A percentile compares a stretch with the other conserved stretches of the same genome.
phyloP scores from a whole-genome alignment of 192 early-diverging fungal species.

The Coemansia sp. region DNA sequence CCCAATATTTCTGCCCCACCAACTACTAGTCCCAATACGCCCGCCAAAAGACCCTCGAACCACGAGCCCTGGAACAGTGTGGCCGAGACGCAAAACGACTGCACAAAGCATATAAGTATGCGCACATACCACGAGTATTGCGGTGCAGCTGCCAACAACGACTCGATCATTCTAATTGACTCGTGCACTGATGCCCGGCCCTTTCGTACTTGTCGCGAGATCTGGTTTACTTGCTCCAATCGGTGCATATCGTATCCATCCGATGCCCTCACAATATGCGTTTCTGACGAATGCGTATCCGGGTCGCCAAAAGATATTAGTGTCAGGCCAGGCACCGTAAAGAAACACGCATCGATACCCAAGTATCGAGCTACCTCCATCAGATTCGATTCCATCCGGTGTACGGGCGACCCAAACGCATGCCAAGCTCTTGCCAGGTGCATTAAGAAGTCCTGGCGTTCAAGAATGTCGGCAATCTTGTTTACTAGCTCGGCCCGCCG shows the following conservation, averaged over 20 bases:
- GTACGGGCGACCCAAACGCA: conserved; percentile 62
- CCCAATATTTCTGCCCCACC: conserved; percentile 57
- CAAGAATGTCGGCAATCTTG: conserved; percentile 61
- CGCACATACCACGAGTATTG: conserved; percentile 57
- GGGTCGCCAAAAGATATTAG: conserved; percentile 65
- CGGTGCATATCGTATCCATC: conserved; percentile 64
- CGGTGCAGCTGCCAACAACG: conserved; percentile 44
- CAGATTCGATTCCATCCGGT: conserved; percentile 62
- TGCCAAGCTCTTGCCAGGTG: conserved; percentile 62
- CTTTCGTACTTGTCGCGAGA: conserved; percentile 60
- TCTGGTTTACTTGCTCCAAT: conserved; percentile 58
- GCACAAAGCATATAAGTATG: conserved; percentile 51
- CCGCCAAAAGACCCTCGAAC: conserved; percentile 58
- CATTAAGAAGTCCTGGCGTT: conserved; percentile 62
- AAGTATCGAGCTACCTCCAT: conserved; percentile 56
- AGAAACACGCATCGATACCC: conserved; percentile 60
- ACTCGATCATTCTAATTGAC: conserved; percentile 58
- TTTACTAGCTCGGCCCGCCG: conserved; percentile 18
- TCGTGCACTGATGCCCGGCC: conserved; percentile 58
- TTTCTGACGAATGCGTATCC: conserved; percentile 69
- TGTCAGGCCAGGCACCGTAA: conserved; percentile 66
- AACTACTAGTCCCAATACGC: conserved; percentile 49
- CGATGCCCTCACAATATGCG: conserved; percentile 61
- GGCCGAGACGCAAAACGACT: conserved; percentile 56
- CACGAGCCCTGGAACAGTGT: conserved; percentile 66